Conservation (phyloP, 73 alveolate genomes). For the Halteria grandinella region DNA sequence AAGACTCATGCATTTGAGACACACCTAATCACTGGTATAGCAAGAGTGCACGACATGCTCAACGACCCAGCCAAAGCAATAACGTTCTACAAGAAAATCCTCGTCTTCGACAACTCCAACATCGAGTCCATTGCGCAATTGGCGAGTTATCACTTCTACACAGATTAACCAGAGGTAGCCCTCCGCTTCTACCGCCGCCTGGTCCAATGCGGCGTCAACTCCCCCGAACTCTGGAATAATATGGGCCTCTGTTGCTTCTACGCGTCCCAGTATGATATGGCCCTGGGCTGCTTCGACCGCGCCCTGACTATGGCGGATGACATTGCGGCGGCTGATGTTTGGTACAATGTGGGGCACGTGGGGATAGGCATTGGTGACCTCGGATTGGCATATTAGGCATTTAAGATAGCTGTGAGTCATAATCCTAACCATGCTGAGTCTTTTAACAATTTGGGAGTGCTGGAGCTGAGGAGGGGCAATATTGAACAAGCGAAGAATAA, state of each 20-base stretch:
- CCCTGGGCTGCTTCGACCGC: constrained; percentile 92
- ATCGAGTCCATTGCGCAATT: constrained; percentile 98
- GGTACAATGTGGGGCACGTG: constrained; percentile 91
- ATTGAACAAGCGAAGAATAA: constrained; percentile 93
- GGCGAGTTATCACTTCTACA: constrained; percentile 97
- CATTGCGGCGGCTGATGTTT: constrained; percentile 86
- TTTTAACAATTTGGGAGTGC: constrained; percentile 93
- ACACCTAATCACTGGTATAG: constrained; percentile 82
- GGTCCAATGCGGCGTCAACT: constrained; percentile 95
- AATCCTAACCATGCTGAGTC: constrained; percentile 94
- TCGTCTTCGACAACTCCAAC: constrained; percentile 87
- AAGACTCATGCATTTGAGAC: constrained; percentile 88
- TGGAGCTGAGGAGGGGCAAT: constrained; percentile 93
- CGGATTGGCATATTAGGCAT: constrained; percentile 84
- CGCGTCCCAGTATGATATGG: constrained; percentile 97
- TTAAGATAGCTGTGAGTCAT: constrained; percentile 83
- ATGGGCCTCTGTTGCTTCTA: constrained; percentile 98
- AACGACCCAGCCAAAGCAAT: constrained; percentile 87
- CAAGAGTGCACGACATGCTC: constrained; percentile 94
- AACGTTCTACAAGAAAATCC: constrained; percentile 83
- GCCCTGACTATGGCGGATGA: constrained; percentile 92
- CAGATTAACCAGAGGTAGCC: constrained; percentile 99
- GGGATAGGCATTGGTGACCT: constrained; percentile 95
- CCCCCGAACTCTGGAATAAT: constrained; percentile 98
- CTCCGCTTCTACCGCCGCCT: constrained; percentile 94